phyloP scores from a whole-genome alignment of 768 basidiomycete species.

The Heimioporus sp. region DNA sequence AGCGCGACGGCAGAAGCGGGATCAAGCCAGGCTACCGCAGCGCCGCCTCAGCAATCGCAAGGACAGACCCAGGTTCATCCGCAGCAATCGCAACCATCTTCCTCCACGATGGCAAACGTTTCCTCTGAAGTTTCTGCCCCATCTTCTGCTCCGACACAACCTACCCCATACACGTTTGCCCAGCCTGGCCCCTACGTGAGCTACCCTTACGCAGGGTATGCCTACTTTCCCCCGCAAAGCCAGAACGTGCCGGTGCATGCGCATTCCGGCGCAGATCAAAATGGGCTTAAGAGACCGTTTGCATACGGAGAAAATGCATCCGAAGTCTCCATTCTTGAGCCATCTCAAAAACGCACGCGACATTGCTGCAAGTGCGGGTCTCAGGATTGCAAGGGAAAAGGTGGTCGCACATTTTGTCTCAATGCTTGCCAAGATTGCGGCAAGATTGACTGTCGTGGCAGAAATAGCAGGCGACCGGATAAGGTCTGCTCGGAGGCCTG shows the following conservation, averaged over 20 bases:
- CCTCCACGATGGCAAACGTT: slow-evolving; percentile 17
- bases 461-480: slow-evolving; percentile 77
- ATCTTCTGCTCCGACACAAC: slow-evolving; percentile 25
- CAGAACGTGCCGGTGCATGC: slow-evolving; percentile 21
- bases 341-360: slow-evolving; percentile 58
- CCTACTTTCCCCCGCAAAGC: slow-evolving; percentile 30
- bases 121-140: slow-evolving; percentile 16
- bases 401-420: slow-evolving; percentile 68
- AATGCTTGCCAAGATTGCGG: slow-evolving; percentile 82
- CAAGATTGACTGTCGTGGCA: slow-evolving; percentile 73
- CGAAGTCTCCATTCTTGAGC: slow-evolving; percentile 33
- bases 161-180: slow-evolving; percentile 29
- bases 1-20: slow-evolving; percentile 39
- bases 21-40: slow-evolving; percentile 19
- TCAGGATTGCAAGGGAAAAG: slow-evolving; percentile 81
- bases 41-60: slow-evolving; percentile 21
- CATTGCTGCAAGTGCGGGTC: slow-evolving; percentile 85
- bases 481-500: slow-evolving; percentile 66
- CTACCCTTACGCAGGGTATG: slow-evolving; percentile 35
- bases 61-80: slow-evolving; percentile 15
- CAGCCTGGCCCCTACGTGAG: slow-evolving; percentile 33
- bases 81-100: slow-evolving; percentile 17
- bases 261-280: slow-evolving; percentile 26
- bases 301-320: slow-evolving; percentile 25
- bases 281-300: slow-evolving; percentile 27